phyloP scores from a whole-genome alignment of 2,329 filamentous ascomycete genomes.

The Zymoseptoria ardabiliae region DNA sequence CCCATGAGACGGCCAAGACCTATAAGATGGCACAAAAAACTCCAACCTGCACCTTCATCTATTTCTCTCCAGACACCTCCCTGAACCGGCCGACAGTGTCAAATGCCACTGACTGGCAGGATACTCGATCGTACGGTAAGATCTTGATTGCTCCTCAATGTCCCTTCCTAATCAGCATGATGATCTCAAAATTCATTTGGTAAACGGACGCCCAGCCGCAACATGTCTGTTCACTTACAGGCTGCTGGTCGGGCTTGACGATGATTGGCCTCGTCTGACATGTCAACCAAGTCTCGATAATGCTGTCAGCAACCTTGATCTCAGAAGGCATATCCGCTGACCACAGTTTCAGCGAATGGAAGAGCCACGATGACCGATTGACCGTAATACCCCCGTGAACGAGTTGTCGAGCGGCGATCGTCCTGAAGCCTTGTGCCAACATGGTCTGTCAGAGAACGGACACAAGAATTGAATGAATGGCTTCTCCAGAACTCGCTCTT shows the following conservation, averaged over 20 bases:
- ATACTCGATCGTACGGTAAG: neutral
- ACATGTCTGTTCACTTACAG: constrained; percentile 25
- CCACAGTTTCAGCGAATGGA: neutral
- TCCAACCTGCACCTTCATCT: neutral
- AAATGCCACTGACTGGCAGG: neutral
- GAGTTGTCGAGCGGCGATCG: neutral
- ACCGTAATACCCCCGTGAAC: no score
- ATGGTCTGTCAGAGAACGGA: neutral
- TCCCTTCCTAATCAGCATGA: constrained; percentile 10
- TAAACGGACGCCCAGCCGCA: constrained; percentile 49
- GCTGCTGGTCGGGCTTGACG: constrained; percentile 46
- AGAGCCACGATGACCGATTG: no score
- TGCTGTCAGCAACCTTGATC: neutral
- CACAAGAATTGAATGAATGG: neutral
- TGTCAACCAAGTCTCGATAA: neutral
- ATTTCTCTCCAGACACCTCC: neutral
- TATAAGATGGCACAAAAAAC: constrained; percentile 52
- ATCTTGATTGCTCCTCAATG: neutral
- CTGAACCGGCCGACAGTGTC: neutral
- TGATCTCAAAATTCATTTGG: constrained; percentile 32
- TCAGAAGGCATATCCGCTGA: neutral
- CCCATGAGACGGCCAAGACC: constrained; percentile 64
- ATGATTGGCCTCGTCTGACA: constrained; percentile 42
- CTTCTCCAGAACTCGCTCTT: neutral
- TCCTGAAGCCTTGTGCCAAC: neutral